Evolutionary conservation across 2,329 filamentous ascomycete species (phyloP), one percentile per base, ranked within the genome.

Genomic region (Xylaria sp.): DNA sequence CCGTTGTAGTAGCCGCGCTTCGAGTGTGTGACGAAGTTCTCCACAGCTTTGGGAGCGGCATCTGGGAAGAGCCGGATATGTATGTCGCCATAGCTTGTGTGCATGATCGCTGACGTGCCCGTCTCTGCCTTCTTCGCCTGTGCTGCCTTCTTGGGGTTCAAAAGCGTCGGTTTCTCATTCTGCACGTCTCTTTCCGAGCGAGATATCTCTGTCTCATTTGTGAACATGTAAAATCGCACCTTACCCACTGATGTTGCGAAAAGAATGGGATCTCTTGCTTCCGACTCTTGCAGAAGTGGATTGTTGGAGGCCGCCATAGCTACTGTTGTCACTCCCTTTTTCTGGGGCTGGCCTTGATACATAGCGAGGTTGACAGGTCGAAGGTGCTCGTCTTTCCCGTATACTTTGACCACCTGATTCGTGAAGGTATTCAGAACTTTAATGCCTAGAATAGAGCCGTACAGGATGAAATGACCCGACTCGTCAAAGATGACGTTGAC

Each of bases 281-380:
- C 95, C 1, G 96, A 93, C 82, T 97, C 94, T 76, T 96, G 92
- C 2, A 99, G 86, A 0, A 99, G 86, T 0, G 96, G 96, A 77
- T 99, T 99, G 73, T 88, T 91, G 38, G 93, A 97, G 0, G 96
- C 96, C 1, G 96, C 96, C 96, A 99, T 99, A 71, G 94, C 94
- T 27, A 98, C 91, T 0, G 96, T 99, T 3, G 96, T 92, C 17
- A 98, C 83, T 13, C 92, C 92, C 79, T 98, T 98, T 81, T 95
- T 96, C 78, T 97, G 92, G 0, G 96, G 96, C 72, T 95, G 92
- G 51, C 96, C 96, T 82, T 99, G 96, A 78, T 99, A 99, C 5
- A 99, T 81, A 20, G 91, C 88, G 13, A 99, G 82, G 77, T 94
- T 92, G 63, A 98, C 83, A 0, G 93, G 88, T 29, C 96, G 89